Evolutionary conservation across 1,284 basidiomycete genomes (phyloP).

Genomic region (Pholiota adiposa): DNA sequence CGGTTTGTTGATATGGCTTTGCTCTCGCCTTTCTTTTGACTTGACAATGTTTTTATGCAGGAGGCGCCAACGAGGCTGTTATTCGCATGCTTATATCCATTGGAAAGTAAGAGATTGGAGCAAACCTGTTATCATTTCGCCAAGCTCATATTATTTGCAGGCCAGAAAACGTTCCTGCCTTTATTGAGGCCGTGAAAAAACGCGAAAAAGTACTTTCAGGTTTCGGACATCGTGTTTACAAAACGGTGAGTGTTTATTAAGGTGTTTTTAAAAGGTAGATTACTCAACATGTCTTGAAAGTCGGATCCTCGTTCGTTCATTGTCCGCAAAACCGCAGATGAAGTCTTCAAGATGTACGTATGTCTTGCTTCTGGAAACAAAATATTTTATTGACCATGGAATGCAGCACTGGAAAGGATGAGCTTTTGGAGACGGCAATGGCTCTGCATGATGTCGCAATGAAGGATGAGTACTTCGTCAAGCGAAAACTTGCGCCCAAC

Average conservation of each 20-base stretch:
- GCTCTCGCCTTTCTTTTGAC: conserved; percentile 9
- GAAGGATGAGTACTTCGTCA: conserved; percentile 86
- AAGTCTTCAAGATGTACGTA: conserved; percentile 81
- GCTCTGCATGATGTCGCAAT: conserved; percentile 85
- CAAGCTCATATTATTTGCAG: conserved; percentile 36
- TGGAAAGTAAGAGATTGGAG: conserved; percentile 58
- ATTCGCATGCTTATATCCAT: conserved; percentile 90
- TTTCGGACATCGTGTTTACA: conserved; percentile 87
- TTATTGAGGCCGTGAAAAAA: conserved; percentile 83
- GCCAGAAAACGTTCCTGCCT: conserved; percentile 82
- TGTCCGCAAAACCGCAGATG: conserved; percentile 85
- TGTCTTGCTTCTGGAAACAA: neutral
- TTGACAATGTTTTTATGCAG: conserved; percentile 35
- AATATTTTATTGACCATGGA: conserved; percentile 1
- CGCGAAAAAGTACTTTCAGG: conserved; percentile 86
- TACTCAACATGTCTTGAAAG: conserved; percentile 36
- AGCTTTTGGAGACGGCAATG: conserved; percentile 86
- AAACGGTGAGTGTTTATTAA: conserved; percentile 59
- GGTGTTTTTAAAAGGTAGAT: neutral
- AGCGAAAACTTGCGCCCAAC: conserved; percentile 77
- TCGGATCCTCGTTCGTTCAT: conserved; percentile 89
- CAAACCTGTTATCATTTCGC: neutral
- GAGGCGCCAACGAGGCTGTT: conserved; percentile 88
- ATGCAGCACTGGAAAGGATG: conserved; percentile 77
- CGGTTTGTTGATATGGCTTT: conserved; percentile 40